A percentile compares a stretch with the other conserved stretches of the same genome.
These are phyloP conservation scores for Acanthamoeba sp. DNA, from an alignment of 208 protist genomes.

Conservation along the genomic window DNA sequence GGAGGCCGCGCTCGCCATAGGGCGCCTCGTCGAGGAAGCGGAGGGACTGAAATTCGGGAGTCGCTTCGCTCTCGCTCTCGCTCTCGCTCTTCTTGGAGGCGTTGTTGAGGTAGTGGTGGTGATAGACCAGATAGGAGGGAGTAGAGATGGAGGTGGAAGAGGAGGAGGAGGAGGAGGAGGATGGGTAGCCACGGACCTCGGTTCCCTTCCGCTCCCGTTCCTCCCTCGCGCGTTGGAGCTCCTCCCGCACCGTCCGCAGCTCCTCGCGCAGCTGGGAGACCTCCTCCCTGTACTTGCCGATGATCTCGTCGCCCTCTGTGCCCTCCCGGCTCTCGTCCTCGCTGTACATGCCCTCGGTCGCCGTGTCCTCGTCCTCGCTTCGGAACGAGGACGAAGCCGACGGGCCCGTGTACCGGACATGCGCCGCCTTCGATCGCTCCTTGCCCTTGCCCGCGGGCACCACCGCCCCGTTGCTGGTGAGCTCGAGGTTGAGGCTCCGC, in stretches of 20 bases:
- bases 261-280: constrained; percentile 48
- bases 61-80: background rate
- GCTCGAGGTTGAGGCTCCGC: constrained; percentile 41
- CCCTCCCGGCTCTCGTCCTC: constrained; percentile 15
- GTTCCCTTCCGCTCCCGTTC: constrained; percentile 13
- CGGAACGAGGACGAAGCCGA: background rate
- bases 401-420: background rate
- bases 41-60: background rate
- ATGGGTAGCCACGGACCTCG: constrained; percentile 33
- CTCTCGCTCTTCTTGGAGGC: constrained; percentile 16
- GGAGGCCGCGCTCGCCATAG: background rate
- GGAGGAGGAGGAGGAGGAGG: constrained; percentile 8
- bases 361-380: constrained; percentile 62
- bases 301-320: constrained; percentile 41
- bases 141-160: background rate
- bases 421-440: background rate
- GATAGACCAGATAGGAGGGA: background rate
- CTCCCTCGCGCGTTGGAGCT: constrained; percentile 1
- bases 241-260: background rate
- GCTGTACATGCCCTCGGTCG: constrained; percentile 56
- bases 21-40: background rate
- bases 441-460: background rate
- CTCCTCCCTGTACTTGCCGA: constrained; percentile 55
- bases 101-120: background rate
- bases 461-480: background rate